Conservation (phyloP, 1,284 basidiomycete genomes). For the Athelia psychrophila region DNA sequence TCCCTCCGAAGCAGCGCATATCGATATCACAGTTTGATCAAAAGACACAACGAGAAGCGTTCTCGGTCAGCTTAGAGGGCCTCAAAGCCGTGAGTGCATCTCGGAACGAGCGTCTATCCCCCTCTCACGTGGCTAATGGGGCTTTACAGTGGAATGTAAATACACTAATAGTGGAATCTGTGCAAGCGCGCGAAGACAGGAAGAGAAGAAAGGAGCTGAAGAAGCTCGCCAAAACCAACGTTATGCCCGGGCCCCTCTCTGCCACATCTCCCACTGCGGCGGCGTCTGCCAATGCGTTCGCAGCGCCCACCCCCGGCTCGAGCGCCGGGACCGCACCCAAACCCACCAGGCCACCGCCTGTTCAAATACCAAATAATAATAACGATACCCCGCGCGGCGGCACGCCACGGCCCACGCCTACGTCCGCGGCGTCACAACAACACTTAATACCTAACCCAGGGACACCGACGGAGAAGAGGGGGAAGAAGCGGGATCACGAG, state of each 20-base stretch:
- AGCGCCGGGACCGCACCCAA: not conserved
- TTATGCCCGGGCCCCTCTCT: constrained; percentile 22
- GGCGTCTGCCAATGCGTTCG: not conserved
- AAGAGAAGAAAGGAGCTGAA: constrained; percentile 78
- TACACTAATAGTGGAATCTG: constrained; percentile 61
- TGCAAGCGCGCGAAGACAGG: constrained; percentile 75
- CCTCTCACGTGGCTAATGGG: constrained; percentile 19
- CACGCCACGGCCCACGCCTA: constrained; percentile 1
- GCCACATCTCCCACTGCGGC: constrained; percentile 18
- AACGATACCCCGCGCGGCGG: not conserved
- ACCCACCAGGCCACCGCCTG: not conserved
- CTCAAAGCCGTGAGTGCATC: constrained; percentile 65
- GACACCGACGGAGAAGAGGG: constrained; percentile 36
- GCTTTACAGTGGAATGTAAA: constrained; percentile 64
- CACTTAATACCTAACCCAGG: constrained; percentile 36
- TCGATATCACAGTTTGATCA: constrained; percentile 62
- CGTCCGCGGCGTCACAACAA: constrained; percentile 11
- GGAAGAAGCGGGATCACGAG: constrained; percentile 52
- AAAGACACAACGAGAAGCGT: constrained; percentile 68
- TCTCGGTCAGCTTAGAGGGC: constrained; percentile 68
- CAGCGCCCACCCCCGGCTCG: not conserved
- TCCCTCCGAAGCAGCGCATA: constrained; percentile 70
- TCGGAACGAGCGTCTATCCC: constrained; percentile 13
- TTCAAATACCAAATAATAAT: not conserved
- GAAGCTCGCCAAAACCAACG: constrained; percentile 51